A percentile compares a stretch with the other conserved stretches of the same genome.
Conservation (phyloP, 108 stramenopile genomes). For the Epipyxis sp. region DNA sequence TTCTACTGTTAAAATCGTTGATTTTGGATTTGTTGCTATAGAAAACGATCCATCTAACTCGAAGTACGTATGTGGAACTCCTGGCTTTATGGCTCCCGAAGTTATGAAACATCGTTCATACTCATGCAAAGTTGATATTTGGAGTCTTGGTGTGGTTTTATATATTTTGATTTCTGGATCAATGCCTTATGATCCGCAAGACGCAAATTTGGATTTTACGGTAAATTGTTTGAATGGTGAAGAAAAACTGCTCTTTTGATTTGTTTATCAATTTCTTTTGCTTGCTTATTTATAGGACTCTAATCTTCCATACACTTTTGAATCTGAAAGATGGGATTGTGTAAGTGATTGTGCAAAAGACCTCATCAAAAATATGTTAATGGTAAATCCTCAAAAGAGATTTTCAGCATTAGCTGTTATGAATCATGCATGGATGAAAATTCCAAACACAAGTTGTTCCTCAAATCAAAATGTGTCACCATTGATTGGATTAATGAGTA, state of each 20-base stretch:
- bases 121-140: conserved; percentile 8
- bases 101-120: conserved; percentile 4
- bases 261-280: too few relatives aligned
- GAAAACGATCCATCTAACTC: not conserved
- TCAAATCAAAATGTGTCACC: too few relatives aligned
- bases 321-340: not conserved
- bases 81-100: conserved; percentile 29
- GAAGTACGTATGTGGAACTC: conserved; percentile 16
- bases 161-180: conserved; percentile 19
- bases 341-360: conserved; percentile 1
- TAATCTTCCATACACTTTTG: not conserved
- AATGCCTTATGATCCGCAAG: not conserved
- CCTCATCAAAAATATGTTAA: not conserved
- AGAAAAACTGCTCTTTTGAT: not conserved
- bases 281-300: too few relatives aligned
- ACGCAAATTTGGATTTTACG: not conserved
- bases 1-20: conserved; percentile 9
- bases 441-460: too few relatives aligned
- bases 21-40: conserved; percentile 28
- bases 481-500: too few relatives aligned
- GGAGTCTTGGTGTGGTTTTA: conserved; percentile 29
- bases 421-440: conserved; percentile 14
- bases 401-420: not conserved
- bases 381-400: not conserved
- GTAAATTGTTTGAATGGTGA: not conserved